Conservation (phyloP, 805 yeast genomes). For the Saturnispora halmiae region DNA sequence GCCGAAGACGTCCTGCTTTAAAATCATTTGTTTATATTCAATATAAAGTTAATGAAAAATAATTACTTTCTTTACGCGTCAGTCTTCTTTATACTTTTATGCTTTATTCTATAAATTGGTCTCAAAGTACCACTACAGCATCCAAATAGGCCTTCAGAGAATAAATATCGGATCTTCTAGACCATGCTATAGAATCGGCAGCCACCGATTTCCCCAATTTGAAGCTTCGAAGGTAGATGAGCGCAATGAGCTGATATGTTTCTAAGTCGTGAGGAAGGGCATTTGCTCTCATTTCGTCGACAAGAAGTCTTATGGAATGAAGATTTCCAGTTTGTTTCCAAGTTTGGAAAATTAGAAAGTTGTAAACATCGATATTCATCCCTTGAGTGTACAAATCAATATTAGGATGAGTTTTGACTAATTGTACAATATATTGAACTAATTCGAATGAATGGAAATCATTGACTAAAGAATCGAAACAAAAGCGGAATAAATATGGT, state of each 20-base stretch:
- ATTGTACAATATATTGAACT: conserved; percentile 17
- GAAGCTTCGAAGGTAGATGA: conserved; percentile 24
- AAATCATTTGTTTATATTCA: conserved; percentile 46
- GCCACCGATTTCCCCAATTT: conserved; percentile 16
- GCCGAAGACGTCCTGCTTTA: conserved; percentile 60
- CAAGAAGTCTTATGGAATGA: conserved; percentile 17
- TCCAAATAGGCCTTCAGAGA: conserved; percentile 19
- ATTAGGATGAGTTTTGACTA: conserved; percentile 22
- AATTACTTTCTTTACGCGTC: background rate
- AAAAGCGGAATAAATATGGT: conserved; percentile 21
- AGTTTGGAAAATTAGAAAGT: conserved; percentile 19
- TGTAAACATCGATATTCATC: conserved; percentile 26
- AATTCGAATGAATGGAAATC: conserved; percentile 26
- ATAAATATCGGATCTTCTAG: conserved; percentile 21
- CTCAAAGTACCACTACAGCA: conserved; percentile 12
- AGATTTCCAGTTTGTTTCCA: conserved; percentile 26
- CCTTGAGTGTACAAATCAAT: conserved; percentile 27
- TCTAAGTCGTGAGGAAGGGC: conserved; percentile 26
- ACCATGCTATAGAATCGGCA: conserved; percentile 26
- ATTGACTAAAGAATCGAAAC: conserved; percentile 24
- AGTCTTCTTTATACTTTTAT: no score
- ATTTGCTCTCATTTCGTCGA: conserved; percentile 25
- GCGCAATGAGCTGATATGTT: conserved; percentile 22
- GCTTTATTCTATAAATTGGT: background rate
- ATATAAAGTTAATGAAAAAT: background rate